Conservation (phyloP, 1,139 yeast genomes). For the Pichia sorboxylosa region DNA sequence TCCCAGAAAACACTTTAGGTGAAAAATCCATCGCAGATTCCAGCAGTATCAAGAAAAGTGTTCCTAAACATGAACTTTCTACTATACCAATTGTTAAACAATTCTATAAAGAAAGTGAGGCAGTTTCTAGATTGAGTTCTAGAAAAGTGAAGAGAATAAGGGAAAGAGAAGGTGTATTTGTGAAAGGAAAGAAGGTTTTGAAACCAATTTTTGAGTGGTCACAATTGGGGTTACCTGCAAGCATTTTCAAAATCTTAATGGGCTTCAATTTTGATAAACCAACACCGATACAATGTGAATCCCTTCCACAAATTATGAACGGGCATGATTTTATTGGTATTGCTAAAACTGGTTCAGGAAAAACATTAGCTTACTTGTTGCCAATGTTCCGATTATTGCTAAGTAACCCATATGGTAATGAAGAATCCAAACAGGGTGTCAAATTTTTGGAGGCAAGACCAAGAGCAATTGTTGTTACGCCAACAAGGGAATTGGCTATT, state of each 20-base stretch:
- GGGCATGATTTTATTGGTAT: conserved; percentile 89
- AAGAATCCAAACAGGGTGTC: neutral
- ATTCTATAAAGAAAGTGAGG: conserved; percentile 59
- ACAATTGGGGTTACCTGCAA: conserved; percentile 65
- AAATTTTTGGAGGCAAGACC: conserved; percentile 45
- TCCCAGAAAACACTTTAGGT: conserved; percentile 15
- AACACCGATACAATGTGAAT: conserved; percentile 85
- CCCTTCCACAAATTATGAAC: conserved; percentile 80
- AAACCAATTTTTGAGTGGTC: conserved; percentile 70
- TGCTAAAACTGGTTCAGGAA: conserved; percentile 96
- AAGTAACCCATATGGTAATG: conserved; percentile 12
- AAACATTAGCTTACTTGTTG: conserved; percentile 75
- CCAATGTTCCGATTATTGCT: conserved; percentile 80
- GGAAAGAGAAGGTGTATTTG: conserved; percentile 49
- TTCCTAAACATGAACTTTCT: conserved; percentile 26
- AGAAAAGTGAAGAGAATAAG: conserved; percentile 49
- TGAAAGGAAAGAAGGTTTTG: conserved; percentile 48
- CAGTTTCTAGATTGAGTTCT: conserved; percentile 32
- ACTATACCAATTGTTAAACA: conserved; percentile 47
- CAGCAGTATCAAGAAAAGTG: no score
- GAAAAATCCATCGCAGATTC: no score
- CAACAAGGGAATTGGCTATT: conserved; percentile 85
- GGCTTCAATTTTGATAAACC: conserved; percentile 44
- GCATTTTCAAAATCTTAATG: conserved; percentile 39
- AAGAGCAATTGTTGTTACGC: conserved; percentile 69